phyloP scores from a whole-genome alignment of 257 asterid genomes.

The Solanum boliviense region DNA sequence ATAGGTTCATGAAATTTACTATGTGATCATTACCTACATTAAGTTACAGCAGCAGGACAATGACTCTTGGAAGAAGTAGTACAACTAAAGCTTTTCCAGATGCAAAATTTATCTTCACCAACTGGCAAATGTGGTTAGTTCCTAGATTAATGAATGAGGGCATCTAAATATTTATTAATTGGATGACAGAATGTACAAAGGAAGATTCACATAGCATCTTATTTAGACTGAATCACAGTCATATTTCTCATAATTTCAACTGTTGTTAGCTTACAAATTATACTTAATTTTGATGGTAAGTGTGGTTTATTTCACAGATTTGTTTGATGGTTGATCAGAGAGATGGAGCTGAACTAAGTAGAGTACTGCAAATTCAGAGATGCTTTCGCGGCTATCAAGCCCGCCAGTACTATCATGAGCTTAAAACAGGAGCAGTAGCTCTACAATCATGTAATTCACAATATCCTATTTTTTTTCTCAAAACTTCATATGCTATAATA shows the following conservation, averaged over 20 bases:
- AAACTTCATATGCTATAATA: background rate
- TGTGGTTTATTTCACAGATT: slow-evolving; percentile 5
- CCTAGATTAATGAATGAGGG: background rate
- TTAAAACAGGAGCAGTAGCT: slow-evolving; percentile 29
- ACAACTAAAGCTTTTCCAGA: background rate
- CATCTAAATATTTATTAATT: background rate
- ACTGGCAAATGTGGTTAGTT: background rate
- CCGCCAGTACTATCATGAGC: slow-evolving; percentile 23
- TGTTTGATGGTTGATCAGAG: slow-evolving; percentile 5
- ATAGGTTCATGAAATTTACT: background rate
- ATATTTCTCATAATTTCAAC: background rate
- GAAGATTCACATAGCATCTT: background rate
- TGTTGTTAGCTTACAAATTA: background rate
- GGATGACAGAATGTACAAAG: background rate
- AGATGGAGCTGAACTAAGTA: slow-evolving; percentile 6
- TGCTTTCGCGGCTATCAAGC: slow-evolving; percentile 31
- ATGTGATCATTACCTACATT: background rate
- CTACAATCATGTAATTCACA: slow-evolving; percentile 56
- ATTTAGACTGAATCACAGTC: background rate
- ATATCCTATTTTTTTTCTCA: background rate
- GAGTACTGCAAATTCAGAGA: slow-evolving; percentile 28
- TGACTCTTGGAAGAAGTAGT: background rate
- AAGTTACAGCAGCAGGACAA: background rate
- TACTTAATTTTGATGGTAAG: background rate
- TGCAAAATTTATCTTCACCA: background rate